Percentiles rank a stretch among this genome's conserved stretches.
Conservation (phyloP, 495 filamentous ascomycete species). For the Thermothielavioides terrestris region DNA sequence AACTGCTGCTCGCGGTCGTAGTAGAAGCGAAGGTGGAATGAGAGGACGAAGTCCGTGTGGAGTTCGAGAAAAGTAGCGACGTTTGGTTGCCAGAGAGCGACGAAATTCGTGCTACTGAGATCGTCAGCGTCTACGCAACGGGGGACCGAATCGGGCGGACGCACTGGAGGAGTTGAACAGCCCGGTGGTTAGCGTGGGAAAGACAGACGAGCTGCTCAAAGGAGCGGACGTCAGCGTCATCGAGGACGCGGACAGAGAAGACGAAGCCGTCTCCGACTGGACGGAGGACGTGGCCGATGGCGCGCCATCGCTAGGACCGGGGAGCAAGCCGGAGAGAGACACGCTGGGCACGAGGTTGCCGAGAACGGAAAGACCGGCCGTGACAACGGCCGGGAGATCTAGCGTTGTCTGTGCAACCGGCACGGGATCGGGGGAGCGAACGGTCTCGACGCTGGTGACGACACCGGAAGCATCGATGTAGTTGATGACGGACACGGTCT, state of each 20-base stretch:
- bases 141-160: background rate
- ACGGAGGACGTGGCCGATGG: conserved; percentile 20
- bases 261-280: conserved; percentile 9
- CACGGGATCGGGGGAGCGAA: conserved; percentile 21
- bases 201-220: conserved; percentile 35
- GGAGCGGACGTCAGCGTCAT: conserved; percentile 41
- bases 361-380: conserved; percentile 12
- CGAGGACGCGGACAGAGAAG: conserved; percentile 13
- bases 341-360: conserved; percentile 20
- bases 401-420: conserved; percentile 9
- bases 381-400: conserved; percentile 14
- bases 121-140: background rate
- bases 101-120: conserved; percentile 22
- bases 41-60: conserved; percentile 22
- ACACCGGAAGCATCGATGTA: conserved; percentile 40
- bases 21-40: conserved; percentile 18
- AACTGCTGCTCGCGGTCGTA: conserved; percentile 14
- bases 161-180: conserved; percentile 37
- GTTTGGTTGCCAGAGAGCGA: conserved; percentile 36
- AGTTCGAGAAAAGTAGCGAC: conserved; percentile 20
- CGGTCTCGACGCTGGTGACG: conserved; percentile 30
- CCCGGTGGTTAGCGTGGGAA: conserved; percentile 34
- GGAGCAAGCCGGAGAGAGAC: conserved; percentile 10
- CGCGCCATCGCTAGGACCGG: conserved; percentile 16
- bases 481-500: conserved; percentile 43